phyloP scores from a whole-genome alignment of 2,329 filamentous ascomycete species.

The Trichoderma oligosporum region DNA sequence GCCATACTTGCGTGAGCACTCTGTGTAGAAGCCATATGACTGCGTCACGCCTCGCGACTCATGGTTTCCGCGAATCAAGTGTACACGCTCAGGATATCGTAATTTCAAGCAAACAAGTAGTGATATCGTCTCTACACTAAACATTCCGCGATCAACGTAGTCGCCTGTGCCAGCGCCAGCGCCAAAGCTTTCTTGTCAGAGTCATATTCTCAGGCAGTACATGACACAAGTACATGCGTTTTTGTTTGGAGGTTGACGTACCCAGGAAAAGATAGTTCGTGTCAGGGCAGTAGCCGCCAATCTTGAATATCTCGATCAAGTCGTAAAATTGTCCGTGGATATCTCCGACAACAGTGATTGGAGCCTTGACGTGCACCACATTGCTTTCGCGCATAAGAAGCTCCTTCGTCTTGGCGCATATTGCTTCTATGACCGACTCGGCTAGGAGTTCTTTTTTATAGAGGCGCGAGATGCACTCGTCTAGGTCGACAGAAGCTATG shows the following conservation, averaged over 20 bases:
- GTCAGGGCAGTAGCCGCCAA: constrained; percentile 93
- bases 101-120: constrained; percentile 95
- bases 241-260: constrained; percentile 36
- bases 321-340: constrained; percentile 99
- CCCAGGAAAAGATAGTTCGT: constrained; percentile 98
- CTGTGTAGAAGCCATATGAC: constrained; percentile 98
- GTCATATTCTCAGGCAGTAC: background rate
- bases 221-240: background rate
- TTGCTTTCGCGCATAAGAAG: constrained; percentile 99
- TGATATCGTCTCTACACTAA: constrained; percentile 98
- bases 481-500: constrained; percentile 89
- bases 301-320: constrained; percentile 98
- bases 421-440: constrained; percentile 96
- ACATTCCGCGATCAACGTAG: constrained; percentile 97
- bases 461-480: constrained; percentile 94
- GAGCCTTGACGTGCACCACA: constrained; percentile 92
- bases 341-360: constrained; percentile 95
- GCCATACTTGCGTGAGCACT: constrained; percentile 96
- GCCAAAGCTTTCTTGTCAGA: background rate
- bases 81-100: constrained; percentile 91
- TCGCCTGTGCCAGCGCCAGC: constrained; percentile 60
- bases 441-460: constrained; percentile 97
- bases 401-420: constrained; percentile 99
- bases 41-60: constrained; percentile 97
- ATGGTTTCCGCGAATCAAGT: constrained; percentile 96